Evolutionary conservation across 2,329 filamentous ascomycete genomes (phyloP).

Genomic region (Fusarium pilosicola): DNA sequence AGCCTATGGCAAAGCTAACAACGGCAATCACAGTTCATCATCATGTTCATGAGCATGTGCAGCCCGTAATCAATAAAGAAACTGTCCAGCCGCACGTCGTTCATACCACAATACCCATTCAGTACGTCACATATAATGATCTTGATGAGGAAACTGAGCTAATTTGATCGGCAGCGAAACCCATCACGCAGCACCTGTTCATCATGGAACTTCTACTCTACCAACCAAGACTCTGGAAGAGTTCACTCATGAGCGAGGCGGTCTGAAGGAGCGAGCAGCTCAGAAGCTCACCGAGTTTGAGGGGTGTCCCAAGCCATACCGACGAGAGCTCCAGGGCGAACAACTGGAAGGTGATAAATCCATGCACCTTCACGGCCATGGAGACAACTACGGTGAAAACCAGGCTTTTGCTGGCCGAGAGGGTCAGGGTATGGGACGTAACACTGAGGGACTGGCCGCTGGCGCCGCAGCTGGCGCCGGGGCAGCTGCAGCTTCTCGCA

Average conservation of each 20-base stretch:
- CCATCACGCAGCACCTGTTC: constrained; percentile 73
- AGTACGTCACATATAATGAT: constrained; percentile 45
- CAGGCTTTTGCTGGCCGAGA: background rate
- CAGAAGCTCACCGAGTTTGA: constrained; percentile 66
- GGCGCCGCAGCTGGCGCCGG: constrained; percentile 25
- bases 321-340: constrained; percentile 12
- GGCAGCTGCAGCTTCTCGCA: constrained; percentile 12
- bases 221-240: constrained; percentile 73
- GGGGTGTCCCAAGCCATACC: constrained; percentile 63
- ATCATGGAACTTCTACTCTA: constrained; percentile 72
- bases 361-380: constrained; percentile 29
- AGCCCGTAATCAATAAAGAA: constrained; percentile 77
- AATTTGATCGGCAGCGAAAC: constrained; percentile 57
- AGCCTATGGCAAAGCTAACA: background rate
- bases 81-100: constrained; percentile 73
- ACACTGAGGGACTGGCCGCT: constrained; percentile 17
- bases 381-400: constrained; percentile 31
- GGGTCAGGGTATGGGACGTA: constrained; percentile 5
- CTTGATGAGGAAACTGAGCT: background rate
- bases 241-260: constrained; percentile 60
- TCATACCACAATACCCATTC: constrained; percentile 77
- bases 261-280: constrained; percentile 63
- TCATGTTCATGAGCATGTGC: constrained; percentile 73
- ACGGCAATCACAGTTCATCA: constrained; percentile 32
- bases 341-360: constrained; percentile 24